Base-by-base conservation (phyloP, 2,329 filamentous ascomycete genomes). In the Botrytis fabae region DNA sequence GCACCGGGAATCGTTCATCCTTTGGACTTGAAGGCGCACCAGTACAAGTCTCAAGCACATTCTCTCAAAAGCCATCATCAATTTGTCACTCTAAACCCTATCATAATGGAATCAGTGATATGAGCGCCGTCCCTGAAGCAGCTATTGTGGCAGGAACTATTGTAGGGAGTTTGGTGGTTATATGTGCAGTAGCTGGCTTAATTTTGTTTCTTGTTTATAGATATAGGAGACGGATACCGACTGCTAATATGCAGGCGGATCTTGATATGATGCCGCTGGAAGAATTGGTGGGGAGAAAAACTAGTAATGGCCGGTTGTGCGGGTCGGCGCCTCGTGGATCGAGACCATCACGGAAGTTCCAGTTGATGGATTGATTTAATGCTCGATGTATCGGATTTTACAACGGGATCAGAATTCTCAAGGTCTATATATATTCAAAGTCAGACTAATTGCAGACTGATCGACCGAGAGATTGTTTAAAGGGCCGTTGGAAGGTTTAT, bases 231-330 rank as follows among this genome's bases (percentile, higher is more conserved):
- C 20, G 54, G 28, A 16, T 20, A 12, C 54, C 54, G 14, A 38
- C 18, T 6, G 40, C 22, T 38, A 16, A n/a, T 46, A 60, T 70
- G 28, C 68, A 70, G 40, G 68, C 28, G 78, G 72, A 18, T 78
- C 74, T n/a, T 78, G 77, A 4, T 75, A 65, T 9, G 78, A 69
- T 70, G 68, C 68, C 68, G 5, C 25, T 70, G 20, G 75, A 76
- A 10, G 78, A 70, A 85, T 82, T 9, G 83, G 84, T 18, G 84
- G 80, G 9, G 81, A 81, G 5, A 82, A 82, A 75, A 85, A 85
- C 38, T 20, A 22, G 44, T 38, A 35, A 62, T 62, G 42, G 32
- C 0, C 28, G 42, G 3, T 22, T 60, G 25, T 44, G 28, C 38
- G 54, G 28, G 10, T 20, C 54, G 40, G 28, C 22, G n/a, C 18